A percentile compares a stretch with the other conserved stretches of the same genome.
These are phyloP conservation scores for Fraxinus latifolia DNA, from an alignment of 305 asterid species.

Conservation along the genomic window DNA sequence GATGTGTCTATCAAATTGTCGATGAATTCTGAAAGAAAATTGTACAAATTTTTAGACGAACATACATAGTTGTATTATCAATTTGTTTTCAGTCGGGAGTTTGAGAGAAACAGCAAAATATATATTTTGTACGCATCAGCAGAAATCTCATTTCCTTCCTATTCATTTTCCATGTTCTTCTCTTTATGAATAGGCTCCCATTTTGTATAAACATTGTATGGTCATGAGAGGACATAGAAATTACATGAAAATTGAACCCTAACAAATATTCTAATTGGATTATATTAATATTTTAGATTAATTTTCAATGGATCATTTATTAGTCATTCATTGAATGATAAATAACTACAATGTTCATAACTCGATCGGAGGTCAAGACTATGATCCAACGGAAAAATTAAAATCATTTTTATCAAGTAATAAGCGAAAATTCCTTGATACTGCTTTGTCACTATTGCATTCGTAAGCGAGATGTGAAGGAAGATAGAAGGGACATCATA, in stretches of 20 bases:
- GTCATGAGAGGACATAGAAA: no score
- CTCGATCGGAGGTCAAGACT: neutral
- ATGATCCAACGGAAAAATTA: no score
- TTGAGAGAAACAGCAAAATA: neutral
- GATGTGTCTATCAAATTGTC: neutral
- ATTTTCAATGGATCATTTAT: neutral
- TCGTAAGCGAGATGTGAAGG: no score
- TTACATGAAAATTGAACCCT: no score
- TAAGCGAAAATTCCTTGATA: no score
- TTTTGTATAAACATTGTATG: no score
- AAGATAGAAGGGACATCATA: no score
- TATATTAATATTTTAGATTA: no score
- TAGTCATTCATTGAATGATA: no score
- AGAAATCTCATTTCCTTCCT: neutral
- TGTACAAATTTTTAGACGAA: neutral
- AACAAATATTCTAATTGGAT: neutral
- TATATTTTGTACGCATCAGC: neutral
- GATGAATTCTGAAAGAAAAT: neutral
- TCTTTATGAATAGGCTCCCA: no score
- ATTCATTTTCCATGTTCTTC: neutral
- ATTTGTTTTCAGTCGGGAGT: neutral
- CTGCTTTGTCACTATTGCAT: no score
- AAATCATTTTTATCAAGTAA: no score
- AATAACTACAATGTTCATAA: neutral
- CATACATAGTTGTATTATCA: neutral